These are phyloP conservation scores for Calcarisporium arbuscula DNA, from an alignment of 2,329 filamentous ascomycete genomes.

Conservation along the genomic window DNA sequence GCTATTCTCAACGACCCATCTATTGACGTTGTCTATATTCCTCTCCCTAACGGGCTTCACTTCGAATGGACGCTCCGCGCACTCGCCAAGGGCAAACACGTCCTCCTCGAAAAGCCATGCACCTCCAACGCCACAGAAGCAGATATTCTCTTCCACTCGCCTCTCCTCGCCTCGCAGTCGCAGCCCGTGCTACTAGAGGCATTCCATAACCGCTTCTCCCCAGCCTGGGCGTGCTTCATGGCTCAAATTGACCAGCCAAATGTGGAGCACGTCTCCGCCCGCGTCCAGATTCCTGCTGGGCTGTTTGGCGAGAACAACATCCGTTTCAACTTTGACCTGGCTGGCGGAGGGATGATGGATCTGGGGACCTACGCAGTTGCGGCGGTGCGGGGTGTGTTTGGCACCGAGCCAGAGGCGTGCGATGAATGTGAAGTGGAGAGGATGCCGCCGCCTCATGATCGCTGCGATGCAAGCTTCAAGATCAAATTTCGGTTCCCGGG, in stretches of 20 bases:
- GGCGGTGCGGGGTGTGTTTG: constrained; percentile 31
- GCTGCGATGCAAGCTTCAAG: constrained; percentile 25
- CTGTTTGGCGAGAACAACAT: constrained; percentile 33
- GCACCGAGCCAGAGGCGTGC: constrained; percentile 31
- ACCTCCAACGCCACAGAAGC: constrained; percentile 19
- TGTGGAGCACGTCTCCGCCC: constrained; percentile 27
- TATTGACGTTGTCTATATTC: constrained; percentile 43
- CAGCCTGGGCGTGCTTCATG: constrained; percentile 37
- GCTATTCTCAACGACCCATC: constrained; percentile 24
- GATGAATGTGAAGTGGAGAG: constrained; percentile 20
- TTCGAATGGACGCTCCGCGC: constrained; percentile 40
- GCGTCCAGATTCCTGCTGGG: constrained; percentile 22
- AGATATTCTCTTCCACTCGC: constrained; percentile 33
- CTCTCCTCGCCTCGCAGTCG: constrained; percentile 22
- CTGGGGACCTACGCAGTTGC: constrained; percentile 34
- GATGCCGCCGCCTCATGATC: constrained; percentile 23
- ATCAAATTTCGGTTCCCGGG: constrained; percentile 33
- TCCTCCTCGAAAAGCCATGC: constrained; percentile 7
- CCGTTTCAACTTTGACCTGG: constrained; percentile 33
- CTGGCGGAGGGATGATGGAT: constrained; percentile 35
- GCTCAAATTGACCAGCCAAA: constrained; percentile 28
- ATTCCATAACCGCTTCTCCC: constrained; percentile 45
- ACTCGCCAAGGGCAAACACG: constrained; percentile 40
- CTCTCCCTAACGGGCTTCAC: constrained; percentile 36
- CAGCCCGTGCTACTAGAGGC: constrained; percentile 47